Evolutionary conservation across 2,329 filamentous ascomycete genomes (phyloP).

Genomic region (Paramyrothecium roridum): DNA sequence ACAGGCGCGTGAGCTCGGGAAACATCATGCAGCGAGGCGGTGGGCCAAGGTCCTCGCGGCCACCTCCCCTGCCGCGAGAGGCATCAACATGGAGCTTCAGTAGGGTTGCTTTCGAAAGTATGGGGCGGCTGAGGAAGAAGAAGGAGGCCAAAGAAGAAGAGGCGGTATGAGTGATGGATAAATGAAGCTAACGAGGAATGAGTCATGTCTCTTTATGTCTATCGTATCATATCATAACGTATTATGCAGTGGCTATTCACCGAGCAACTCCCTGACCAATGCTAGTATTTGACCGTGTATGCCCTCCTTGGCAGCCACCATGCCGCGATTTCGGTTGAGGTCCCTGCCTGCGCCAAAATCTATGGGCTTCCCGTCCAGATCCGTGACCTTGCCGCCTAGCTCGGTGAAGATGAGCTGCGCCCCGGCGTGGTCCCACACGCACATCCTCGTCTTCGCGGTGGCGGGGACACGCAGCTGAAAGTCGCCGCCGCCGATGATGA

Average conservation of each 20-base stretch:
- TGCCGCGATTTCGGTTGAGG: constrained; percentile 27
- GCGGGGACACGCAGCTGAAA: constrained; percentile 28
- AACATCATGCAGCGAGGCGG: not conserved
- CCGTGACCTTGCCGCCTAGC: constrained; percentile 50
- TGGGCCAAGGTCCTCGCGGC: constrained; percentile 1
- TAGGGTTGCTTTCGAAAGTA: not conserved
- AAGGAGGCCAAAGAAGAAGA: not conserved
- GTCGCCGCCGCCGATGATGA: constrained; percentile 33
- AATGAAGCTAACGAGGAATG: not conserved
- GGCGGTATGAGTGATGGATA: not conserved
- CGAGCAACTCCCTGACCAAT: constrained; percentile 15
- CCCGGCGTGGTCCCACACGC: constrained; percentile 53
- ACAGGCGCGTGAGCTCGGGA: constrained; percentile 4
- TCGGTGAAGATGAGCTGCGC: constrained; percentile 56
- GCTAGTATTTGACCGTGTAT: constrained; percentile 39
- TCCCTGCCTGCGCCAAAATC: constrained; percentile 33
- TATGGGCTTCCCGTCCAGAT: constrained; percentile 34
- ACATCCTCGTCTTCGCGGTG: constrained; percentile 15
- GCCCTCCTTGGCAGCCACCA: constrained; percentile 40
- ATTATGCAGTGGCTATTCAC: not conserved
- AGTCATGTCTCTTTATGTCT: constrained; percentile 3
- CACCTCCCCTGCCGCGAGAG: not conserved
- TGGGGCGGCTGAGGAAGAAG: not conserved
- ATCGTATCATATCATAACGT: not conserved
- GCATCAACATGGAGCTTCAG: constrained; percentile 4